Evolutionary conservation across 495 filamentous ascomycete genomes (phyloP).

Genomic region (Tuber microsphaerosporum): DNA sequence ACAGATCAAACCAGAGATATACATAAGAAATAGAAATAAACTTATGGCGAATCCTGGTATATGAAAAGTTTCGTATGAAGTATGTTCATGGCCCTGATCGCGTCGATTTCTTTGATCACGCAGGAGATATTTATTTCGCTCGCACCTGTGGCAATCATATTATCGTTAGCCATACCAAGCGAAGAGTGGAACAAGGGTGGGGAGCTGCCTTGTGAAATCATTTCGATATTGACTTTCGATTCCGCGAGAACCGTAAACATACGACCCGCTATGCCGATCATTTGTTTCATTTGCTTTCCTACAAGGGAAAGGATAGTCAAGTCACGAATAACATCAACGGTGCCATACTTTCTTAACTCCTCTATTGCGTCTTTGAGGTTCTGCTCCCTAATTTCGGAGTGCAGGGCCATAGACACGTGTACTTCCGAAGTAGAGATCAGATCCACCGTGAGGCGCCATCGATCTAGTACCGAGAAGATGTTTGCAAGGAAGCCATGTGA

Average conservation of each 20-base stretch:
- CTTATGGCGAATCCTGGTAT: conserved; percentile 27
- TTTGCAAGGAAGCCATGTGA: conserved; percentile 88
- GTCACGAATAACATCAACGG: conserved; percentile 75
- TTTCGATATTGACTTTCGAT: conserved; percentile 87
- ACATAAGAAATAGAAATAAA: background rate
- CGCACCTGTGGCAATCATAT: conserved; percentile 51
- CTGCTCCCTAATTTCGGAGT: conserved; percentile 46
- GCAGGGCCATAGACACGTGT: conserved; percentile 87
- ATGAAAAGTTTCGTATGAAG: conserved; percentile 86
- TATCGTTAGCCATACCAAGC: conserved; percentile 3
- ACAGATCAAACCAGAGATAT: background rate
- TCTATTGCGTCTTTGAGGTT: conserved; percentile 61
- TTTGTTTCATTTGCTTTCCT: conserved; percentile 91
- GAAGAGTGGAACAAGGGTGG: background rate
- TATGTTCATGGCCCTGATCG: conserved; percentile 87
- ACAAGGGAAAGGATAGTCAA: conserved; percentile 94
- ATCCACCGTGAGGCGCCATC: conserved; percentile 77
- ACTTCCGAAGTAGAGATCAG: conserved; percentile 91
- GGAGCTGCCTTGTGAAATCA: conserved; percentile 81
- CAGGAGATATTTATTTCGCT: conserved; percentile 99
- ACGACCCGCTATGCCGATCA: conserved; percentile 84
- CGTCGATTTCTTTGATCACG: conserved; percentile 86
- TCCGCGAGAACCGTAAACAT: conserved; percentile 90
- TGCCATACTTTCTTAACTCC: conserved; percentile 72
- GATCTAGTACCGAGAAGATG: conserved; percentile 81